phyloP scores from a whole-genome alignment of 306 rosid species.

The Vigna hirtella region DNA sequence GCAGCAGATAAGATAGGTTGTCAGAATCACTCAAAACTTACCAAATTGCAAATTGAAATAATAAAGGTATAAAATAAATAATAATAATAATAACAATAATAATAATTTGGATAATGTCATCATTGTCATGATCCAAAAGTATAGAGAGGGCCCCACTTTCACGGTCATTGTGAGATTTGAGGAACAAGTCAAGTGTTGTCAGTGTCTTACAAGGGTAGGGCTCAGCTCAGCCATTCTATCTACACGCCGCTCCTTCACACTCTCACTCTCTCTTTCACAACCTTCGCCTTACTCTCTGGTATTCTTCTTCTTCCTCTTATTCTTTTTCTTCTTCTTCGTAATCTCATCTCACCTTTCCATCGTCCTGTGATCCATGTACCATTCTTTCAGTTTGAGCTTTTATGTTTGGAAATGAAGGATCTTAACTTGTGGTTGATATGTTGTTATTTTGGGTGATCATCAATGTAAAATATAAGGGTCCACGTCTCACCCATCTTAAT shows the following conservation, averaged over 20 bases:
- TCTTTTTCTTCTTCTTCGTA: not conserved
- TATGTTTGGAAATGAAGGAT: slow-evolving; percentile 21
- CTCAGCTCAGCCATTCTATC: slow-evolving; percentile 37
- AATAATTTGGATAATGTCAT: slow-evolving; percentile 45
- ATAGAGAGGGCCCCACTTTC: slow-evolving; percentile 39
- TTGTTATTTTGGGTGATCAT: not conserved
- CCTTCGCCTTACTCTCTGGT: slow-evolving; percentile 11
- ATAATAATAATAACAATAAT: not conserved
- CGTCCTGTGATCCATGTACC: not conserved
- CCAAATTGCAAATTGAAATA: slow-evolving; percentile 34
- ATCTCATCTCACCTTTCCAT: not conserved
- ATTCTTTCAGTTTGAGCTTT: not conserved
- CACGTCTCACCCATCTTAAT: not conserved
- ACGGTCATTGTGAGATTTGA: slow-evolving; percentile 34
- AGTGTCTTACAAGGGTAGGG: slow-evolving; percentile 10
- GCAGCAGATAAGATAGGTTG: slow-evolving; percentile 13
- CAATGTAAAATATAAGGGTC: slow-evolving; percentile 22
- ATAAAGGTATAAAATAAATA: not conserved
- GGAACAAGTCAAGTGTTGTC: slow-evolving; percentile 42
- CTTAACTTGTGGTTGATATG: slow-evolving; percentile 33
- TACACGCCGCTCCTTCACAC: not conserved
- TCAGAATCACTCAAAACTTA: slow-evolving; percentile 14
- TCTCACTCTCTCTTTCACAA: slow-evolving; percentile 12
- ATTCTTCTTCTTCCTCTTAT: not conserved
- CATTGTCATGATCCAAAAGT: slow-evolving; percentile 44